A percentile compares a stretch with the other conserved stretches of the same genome.
Conservation (phyloP, 176 grass and related monocot species). For the Ananas comosus region DNA sequence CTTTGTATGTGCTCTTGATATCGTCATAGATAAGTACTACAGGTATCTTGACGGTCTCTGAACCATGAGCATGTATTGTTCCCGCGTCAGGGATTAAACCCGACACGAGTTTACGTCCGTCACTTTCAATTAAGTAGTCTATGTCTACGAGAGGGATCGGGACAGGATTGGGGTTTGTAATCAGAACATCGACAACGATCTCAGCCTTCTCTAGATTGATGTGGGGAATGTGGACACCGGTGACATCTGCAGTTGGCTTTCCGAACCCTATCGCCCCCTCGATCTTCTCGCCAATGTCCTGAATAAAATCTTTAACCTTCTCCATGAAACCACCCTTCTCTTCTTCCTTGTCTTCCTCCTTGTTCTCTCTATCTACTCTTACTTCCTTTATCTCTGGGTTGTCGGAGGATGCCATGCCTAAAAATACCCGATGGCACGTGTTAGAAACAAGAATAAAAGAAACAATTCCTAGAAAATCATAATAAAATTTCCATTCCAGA, state of each 20-base stretch:
- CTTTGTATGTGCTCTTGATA: constrained; percentile 65
- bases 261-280: constrained; percentile 81
- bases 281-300: constrained; percentile 94
- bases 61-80: constrained; percentile 74
- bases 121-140: constrained; percentile 89
- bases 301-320: constrained; percentile 92
- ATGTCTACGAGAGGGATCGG: constrained; percentile 97
- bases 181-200: constrained; percentile 73
- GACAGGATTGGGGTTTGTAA: constrained; percentile 87
- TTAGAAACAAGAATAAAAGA: no score
- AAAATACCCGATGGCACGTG: no score
- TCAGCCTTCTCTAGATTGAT: constrained; percentile 83
- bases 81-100: constrained; percentile 93
- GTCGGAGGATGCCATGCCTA: no score
- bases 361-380: no score
- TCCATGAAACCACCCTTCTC: constrained; percentile 39
- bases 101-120: constrained; percentile 83
- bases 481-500: no score
- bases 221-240: constrained; percentile 59
- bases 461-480: no score
- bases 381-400: no score
- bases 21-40: constrained; percentile 69
- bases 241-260: constrained; percentile 81
- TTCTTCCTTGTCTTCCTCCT: no score
- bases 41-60: constrained; percentile 90